Evolutionary conservation across 2,329 filamentous ascomycete genomes (phyloP).

Genomic region (Bipolaris oryzae): DNA sequence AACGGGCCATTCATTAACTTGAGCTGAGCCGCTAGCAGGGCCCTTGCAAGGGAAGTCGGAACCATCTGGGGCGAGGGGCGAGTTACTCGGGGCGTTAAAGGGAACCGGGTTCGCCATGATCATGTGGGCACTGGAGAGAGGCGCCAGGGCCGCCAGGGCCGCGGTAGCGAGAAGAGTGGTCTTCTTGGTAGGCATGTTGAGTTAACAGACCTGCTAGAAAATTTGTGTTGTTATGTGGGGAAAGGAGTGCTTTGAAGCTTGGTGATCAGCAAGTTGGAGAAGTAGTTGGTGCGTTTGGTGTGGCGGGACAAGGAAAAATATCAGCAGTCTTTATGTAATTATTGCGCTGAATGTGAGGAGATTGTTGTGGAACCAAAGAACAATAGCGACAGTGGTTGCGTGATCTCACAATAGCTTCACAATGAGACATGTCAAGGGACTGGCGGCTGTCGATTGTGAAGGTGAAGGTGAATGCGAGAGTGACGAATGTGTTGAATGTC

Average conservation of each 20-base stretch:
- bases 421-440: conserved; percentile 27
- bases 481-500: conserved; percentile 1
- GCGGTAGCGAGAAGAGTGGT: conserved; percentile 20
- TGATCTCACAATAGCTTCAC: conserved; percentile 22
- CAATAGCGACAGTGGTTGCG: conserved; percentile 19
- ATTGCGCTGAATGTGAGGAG: not conserved
- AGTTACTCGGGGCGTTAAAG: conserved; percentile 62
- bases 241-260: conserved; percentile 2
- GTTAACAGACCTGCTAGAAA: conserved; percentile 14
- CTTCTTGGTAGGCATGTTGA: conserved; percentile 12
- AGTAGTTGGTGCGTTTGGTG: conserved; percentile 16
- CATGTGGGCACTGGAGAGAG: conserved; percentile 72
- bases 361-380: conserved; percentile 15
- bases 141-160: conserved; percentile 54
- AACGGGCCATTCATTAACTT: conserved; percentile 66
- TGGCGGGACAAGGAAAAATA: conserved; percentile 16
- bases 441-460: conserved; percentile 13
- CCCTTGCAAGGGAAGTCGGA: conserved; percentile 82
- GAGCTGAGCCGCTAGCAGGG: conserved; percentile 49
- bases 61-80: conserved; percentile 64
- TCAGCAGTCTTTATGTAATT: conserved; percentile 17
- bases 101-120: conserved; percentile 71
- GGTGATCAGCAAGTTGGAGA: not conserved
- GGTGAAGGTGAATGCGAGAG: conserved; percentile 26
- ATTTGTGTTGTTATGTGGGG: not conserved